Evolutionary conservation across 176 grass and related monocot genomes (phyloP), one percentile per base, ranked within the genome.

Genomic region (Aegilops bicornis): DNA sequence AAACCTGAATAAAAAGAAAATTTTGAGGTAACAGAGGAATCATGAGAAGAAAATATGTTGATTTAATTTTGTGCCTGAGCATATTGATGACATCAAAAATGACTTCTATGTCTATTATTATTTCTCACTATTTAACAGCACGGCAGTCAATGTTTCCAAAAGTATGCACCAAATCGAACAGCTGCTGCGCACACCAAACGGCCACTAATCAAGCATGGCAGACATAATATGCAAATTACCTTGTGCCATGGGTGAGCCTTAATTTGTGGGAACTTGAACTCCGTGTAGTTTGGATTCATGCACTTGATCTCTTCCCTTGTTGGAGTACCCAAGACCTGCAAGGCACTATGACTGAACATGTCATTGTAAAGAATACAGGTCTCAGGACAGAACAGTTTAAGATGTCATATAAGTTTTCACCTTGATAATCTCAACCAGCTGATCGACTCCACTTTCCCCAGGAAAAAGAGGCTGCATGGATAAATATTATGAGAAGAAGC

Each of bases 241-340:
- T 98, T 98, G 87, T 98, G 93, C 96, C 93, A 98, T 56, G 96
- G 96, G 91, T 98, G 91, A 88, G 96, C 96, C 84, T 98, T 98
- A 92, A 95, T 98, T 86, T 98, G 96, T 0, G 96, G 96, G 76
- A 98, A 98, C 84, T 98, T 98, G 90, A 96, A 98, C 76, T 98
- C 93, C 0, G 86, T 98, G 84, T 98, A 98, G 61, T 96, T 95
- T 89, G 96, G 96, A 86, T 98, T 98, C 96, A 98, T 96, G 88
- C 96, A 96, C 80, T 98, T 98, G 88, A 98, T 98, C 89, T 98
- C 96, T 92, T 98, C 96, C 75, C 96, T 98, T 86, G 93, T 95
- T 79, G 96, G 96, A 88, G 96, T 98, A 83, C 96, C 96, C 83
- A 98, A 91, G 86, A 98, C 96, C 93, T 98, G 82, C 79, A 92